Evolutionary conservation across 1,284 basidiomycete genomes (phyloP), one percentile per base, ranked within the genome.

Genomic region (Stereum hirsutum): DNA sequence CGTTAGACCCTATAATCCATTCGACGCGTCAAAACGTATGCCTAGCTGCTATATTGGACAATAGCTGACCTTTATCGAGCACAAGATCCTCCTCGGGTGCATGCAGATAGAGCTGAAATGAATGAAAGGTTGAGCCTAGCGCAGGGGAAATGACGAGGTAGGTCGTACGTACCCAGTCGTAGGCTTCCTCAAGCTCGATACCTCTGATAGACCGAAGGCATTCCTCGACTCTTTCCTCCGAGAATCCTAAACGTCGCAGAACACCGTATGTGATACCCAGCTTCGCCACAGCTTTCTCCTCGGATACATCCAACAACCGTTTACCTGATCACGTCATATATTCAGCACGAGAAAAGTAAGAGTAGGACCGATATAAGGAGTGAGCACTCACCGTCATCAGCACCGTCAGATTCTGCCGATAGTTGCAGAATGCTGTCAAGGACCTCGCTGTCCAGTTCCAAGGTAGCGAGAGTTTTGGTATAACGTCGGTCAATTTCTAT

Each of bases 181-280:
- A 72, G n/a, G 89, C 92, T 44, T 94, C 89, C 17, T 97, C 92
- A 32, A 96, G 69, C 6, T 93, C 89, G 15, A 89, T 66, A 1
- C 80, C 77, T 26, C 70, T 61, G 26, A 84, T 79, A 17, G 65
- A 61, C 42, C 61, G 63, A 12, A 96, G 61, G 51, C 89, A 93
- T 48, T 81, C 70, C 42, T 78, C 70, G 7, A 92, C 79, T 46
- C 79, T 70, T 6, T 68, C 71, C 50, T 88, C 78, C 0, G 75
- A 63, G 60, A 94, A 94, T 1, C 89, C 91, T n/a, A 95, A 69
- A 42, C 84, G 74, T 46, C 84, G 70, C n/a, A 99, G 69, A 15
- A 89, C 75, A 23, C 89, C 86, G 55, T 89, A 93, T 0, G 87
- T 84, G 27, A 89, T 72, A 17, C 81, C 89, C 6, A 95, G 69